Conservation (phyloP, 2,329 filamentous ascomycete genomes). For the Daldinia sp. region DNA sequence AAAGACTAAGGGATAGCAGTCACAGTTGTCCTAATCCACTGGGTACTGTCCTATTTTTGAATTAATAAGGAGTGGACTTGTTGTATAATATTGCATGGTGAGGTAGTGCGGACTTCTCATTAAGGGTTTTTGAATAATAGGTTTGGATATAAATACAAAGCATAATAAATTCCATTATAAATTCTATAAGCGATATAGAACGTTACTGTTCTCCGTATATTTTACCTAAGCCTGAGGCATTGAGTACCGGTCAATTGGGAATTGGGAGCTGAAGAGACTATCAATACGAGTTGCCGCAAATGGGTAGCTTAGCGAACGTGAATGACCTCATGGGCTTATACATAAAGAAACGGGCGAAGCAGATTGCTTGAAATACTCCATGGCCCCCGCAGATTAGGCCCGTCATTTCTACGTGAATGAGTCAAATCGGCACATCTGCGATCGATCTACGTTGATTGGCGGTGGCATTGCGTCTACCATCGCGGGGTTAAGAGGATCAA, state of each 20-base stretch:
- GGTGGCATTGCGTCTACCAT: background rate
- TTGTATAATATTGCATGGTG: background rate
- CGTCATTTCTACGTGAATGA: background rate
- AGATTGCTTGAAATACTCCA: background rate
- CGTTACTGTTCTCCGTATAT: background rate
- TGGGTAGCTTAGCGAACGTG: background rate
- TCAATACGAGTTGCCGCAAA: background rate
- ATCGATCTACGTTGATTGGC: conserved; percentile 11
- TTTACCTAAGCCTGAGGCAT: background rate
- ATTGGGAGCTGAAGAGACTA: background rate
- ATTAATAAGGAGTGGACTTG: background rate
- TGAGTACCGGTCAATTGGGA: background rate
- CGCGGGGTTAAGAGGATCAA: conserved; percentile 18
- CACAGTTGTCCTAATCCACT: too few species aligned
- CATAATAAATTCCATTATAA: background rate
- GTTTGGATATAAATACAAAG: background rate
- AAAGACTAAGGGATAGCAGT: conserved; percentile 39
- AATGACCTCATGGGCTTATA: background rate
- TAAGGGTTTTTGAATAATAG: background rate
- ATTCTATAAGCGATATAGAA: background rate
- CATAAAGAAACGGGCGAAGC: background rate
- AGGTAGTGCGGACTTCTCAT: background rate
- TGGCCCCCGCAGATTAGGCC: background rate
- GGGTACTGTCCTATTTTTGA: background rate
- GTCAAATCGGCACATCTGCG: background rate